Evolutionary conservation across 176 grass and related monocot species (phyloP).

Genomic region (maize (Zea mays)): Zm-B73-REFERENCE-NAM-5.0 NC_050096.1:67656501-67657000

Average conservation of each 20-base stretch:
- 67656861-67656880: slow-evolving; percentile 1
- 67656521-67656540: slow-evolving; percentile 7
- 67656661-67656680: not conserved
- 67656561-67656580: not conserved
- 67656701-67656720: slow-evolving; percentile 40
- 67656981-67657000: not conserved
- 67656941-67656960: not conserved
- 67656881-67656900: slow-evolving; percentile 21
- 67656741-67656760: slow-evolving; percentile 46
- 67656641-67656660: not conserved
- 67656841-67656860: not conserved
- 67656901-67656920: not conserved
- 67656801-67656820: not conserved
- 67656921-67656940: not conserved
- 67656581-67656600: slow-evolving; percentile 13
- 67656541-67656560: not conserved
- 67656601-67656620: not conserved
- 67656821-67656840: not conserved
- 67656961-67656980: not conserved
- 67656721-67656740: slow-evolving; percentile 70
- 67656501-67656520: not conserved
- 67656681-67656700: not conserved
- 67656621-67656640: not conserved
- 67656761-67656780: slow-evolving; percentile 69
- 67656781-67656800: slow-evolving; percentile 47